Conservation (phyloP, 2,329 filamentous ascomycete species). For the Diplodia corticola region DNA sequence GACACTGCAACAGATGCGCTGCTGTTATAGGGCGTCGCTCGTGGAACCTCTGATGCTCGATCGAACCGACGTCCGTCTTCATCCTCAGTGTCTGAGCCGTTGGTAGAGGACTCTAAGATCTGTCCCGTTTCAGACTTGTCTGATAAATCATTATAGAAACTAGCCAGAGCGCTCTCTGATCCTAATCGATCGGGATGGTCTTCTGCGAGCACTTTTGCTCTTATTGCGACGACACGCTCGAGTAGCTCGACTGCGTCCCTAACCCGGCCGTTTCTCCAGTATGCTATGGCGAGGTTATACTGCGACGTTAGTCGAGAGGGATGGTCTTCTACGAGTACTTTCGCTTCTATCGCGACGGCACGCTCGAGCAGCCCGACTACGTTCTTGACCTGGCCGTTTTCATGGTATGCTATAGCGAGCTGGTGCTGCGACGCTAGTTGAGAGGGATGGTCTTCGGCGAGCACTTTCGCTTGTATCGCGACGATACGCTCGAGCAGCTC, state of each 20-base stretch:
- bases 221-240: constrained; percentile 22
- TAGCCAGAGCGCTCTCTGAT: background rate
- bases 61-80: background rate
- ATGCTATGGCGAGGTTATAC: constrained; percentile 3
- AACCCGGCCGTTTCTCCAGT: constrained; percentile 22
- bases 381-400: constrained; percentile 20
- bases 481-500: constrained; percentile 24
- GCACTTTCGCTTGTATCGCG: constrained; percentile 16
- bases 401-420: constrained; percentile 21
- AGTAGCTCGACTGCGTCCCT: constrained; percentile 16
- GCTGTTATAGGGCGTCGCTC: background rate
- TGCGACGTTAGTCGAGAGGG: background rate
- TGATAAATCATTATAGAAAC: background rate
- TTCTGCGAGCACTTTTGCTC: constrained; percentile 17
- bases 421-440: background rate
- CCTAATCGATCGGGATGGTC: background rate
- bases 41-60: background rate
- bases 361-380: constrained; percentile 22
- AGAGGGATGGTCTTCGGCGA: background rate
- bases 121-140: background rate
- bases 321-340: constrained; percentile 20
- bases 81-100: background rate
- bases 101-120: background rate
- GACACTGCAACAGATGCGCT: background rate
- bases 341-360: constrained; percentile 17